Evolutionary conservation across 1,284 basidiomycete genomes (phyloP).

Genomic region (Rhodotorula sp.): DNA sequence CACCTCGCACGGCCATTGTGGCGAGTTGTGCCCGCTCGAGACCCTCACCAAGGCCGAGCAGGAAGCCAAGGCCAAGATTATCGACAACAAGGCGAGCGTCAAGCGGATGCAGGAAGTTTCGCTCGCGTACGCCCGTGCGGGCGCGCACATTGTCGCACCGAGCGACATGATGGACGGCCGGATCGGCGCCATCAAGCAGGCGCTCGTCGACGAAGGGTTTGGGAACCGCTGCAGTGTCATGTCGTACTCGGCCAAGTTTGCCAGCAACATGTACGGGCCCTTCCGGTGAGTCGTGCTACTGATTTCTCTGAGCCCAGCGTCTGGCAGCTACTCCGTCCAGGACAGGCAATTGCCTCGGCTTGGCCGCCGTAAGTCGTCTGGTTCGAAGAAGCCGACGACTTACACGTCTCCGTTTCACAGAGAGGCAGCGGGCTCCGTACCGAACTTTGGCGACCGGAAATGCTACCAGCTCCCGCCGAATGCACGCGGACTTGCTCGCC

Average conservation of each 20-base stretch:
- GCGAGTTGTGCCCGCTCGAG: conserved; percentile 50
- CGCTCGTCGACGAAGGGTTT: conserved; percentile 73
- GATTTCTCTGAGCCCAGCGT: not conserved
- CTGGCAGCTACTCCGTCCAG: not conserved
- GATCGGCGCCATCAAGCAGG: conserved; percentile 82
- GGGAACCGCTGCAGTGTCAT: conserved; percentile 88
- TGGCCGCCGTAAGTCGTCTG: too few species aligned
- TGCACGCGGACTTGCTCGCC: conserved; percentile 83
- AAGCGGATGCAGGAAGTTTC: conserved; percentile 87
- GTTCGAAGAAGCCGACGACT: not conserved
- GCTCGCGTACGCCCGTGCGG: conserved; percentile 85
- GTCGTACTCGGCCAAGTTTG: conserved; percentile 99
- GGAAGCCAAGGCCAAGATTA: conserved; percentile 28
- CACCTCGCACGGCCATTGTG: conserved; percentile 97
- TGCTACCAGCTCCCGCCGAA: conserved; percentile 94
- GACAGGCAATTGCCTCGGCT: not conserved
- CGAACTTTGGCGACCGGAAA: conserved; percentile 90
- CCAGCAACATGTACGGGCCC: conserved; percentile 92
- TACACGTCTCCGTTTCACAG: conserved; percentile 51
- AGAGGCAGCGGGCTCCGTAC: conserved; percentile 92
- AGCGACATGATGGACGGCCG: conserved; percentile 98
- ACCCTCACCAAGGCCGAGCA: conserved; percentile 21
- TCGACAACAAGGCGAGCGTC: conserved; percentile 69
- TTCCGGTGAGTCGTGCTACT: conserved; percentile 66
- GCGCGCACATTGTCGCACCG: conserved; percentile 96